Base-by-base conservation (phyloP, 2,329 filamentous ascomycete genomes). In the Colletotrichum sp. region DNA sequence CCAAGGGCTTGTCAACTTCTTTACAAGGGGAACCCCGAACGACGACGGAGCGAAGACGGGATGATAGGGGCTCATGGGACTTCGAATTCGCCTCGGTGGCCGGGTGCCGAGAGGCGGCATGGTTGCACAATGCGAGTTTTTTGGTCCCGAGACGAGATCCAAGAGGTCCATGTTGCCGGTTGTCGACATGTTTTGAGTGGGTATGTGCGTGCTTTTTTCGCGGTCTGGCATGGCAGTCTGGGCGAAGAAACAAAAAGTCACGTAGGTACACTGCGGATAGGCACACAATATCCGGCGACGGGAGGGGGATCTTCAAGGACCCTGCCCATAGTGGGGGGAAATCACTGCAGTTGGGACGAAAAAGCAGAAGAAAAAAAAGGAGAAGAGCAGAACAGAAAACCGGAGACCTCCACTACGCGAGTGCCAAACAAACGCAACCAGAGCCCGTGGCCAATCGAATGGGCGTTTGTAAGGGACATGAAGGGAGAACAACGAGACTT, bases 61-160 rank as follows among this genome's bases (percentile, higher is more conserved):
- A 69, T 52, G 70, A 69, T 76, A 39, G 70, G 59, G 34, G 55
- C 13, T n/a, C 62, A 52, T 52, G 44, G n/a, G 44, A n/a, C 44
- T 21, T 44, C 34, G 18, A 49, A 44, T 68, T 68, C 59, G 68
- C 68, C 68, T 71, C 30, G 67, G 67, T n/a, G 34, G 62, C 32
- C 32, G 62, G n/a, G 36, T 52, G 72, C 72, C 49, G 72, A 71
- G 49, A 59, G 34, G 36, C 30, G 26, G 26, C 1, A 59, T 30
- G 65, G 52, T 49, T 62, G 36, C 15, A 68, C 26, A 44, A 68
- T 49, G 73, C 63, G 70, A 73, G 63, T 59, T 30, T 49, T 62
- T 21, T 65, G 39, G 44, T 57, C 63, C 71, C 71, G 65, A 76
- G 71, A 73, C 74, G 28, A 76, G 36, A 74, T 8, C 65, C 74